Conservation (phyloP, 306 rosid genomes). For the Fragaria vesca region DNA sequence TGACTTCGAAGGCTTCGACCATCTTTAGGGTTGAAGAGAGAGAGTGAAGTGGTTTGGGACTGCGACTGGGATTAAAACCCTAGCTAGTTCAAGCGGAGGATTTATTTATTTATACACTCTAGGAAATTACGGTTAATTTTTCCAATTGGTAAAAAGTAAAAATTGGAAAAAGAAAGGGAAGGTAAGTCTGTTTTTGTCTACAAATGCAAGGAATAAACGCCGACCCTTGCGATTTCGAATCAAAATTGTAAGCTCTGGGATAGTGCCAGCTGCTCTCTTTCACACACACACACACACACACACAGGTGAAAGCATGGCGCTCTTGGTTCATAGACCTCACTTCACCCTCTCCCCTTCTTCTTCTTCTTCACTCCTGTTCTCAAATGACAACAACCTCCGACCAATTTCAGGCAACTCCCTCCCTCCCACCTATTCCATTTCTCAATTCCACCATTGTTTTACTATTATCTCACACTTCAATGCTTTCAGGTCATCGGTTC, state of each 20-base stretch:
- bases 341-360: constrained; percentile 5
- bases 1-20: constrained; percentile 57
- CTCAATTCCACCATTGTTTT: neutral
- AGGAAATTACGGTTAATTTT: too few relatives aligned
- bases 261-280: too few relatives aligned
- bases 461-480: neutral
- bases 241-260: too few relatives aligned
- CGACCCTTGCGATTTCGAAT: neutral
- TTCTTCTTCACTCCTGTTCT: constrained; percentile 8
- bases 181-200: neutral
- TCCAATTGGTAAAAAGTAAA: neutral
- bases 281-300: too few relatives aligned
- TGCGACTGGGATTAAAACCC: too few relatives aligned
- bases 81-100: too few relatives aligned
- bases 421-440: neutral
- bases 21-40: neutral
- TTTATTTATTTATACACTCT: too few relatives aligned
- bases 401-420: constrained; percentile 28
- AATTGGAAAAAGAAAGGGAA: too few relatives aligned
- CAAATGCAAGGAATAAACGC: neutral
- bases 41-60: too few relatives aligned
- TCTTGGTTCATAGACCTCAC: neutral
- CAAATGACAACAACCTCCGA: constrained; percentile 5
- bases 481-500: constrained; percentile 27
- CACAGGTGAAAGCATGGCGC: constrained; percentile 1